Conservation (phyloP, 306 rosid species). For the Medicago lupulina region DNA sequence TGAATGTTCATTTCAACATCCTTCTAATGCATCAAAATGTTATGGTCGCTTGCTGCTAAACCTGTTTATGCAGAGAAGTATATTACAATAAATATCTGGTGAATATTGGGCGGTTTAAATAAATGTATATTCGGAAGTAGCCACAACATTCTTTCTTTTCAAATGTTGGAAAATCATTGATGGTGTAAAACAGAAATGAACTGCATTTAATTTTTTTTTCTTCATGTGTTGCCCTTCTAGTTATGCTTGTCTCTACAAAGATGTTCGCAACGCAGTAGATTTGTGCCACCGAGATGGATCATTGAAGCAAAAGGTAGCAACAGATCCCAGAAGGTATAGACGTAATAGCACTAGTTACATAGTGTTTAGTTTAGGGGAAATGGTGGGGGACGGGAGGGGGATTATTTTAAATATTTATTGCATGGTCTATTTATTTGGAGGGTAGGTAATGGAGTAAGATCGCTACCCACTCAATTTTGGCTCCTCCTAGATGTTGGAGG, state of each 20-base stretch:
- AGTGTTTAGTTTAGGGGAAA: background rate
- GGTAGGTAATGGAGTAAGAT: background rate
- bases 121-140: constrained; percentile 17
- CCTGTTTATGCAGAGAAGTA: constrained; percentile 1
- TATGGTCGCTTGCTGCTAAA: constrained; percentile 20
- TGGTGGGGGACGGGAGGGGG: background rate
- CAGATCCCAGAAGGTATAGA: constrained; percentile 79
- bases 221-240: constrained; percentile 51
- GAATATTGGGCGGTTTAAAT: constrained; percentile 16
- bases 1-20: constrained; percentile 27
- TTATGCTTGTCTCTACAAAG: constrained; percentile 84
- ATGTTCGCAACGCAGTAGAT: constrained; percentile 98
- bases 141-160: background rate
- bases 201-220: constrained; percentile 12
- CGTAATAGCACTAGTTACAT: constrained; percentile 17
- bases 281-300: constrained; percentile 98
- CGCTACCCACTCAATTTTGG: constrained; percentile 1
- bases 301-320: constrained; percentile 94
- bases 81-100: constrained; percentile 2
- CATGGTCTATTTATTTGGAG: constrained; percentile 4
- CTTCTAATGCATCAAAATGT: constrained; percentile 19
- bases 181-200: constrained; percentile 22
- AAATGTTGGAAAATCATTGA: constrained; percentile 10
- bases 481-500: background rate
- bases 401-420: background rate